phyloP scores from a whole-genome alignment of 192 early-diverging fungal genomes.

The Entrophospora sp. region DNA sequence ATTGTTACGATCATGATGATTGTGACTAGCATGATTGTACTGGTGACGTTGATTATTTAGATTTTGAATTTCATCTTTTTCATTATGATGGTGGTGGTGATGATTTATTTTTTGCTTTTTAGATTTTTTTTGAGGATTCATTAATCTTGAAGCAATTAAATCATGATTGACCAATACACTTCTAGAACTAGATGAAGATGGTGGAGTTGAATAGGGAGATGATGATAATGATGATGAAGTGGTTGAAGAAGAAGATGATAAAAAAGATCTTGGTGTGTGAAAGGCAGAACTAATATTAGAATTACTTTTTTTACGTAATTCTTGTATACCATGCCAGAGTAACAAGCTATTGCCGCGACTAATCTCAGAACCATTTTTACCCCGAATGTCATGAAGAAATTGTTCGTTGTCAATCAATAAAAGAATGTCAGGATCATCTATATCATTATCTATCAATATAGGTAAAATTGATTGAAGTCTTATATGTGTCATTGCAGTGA shows the following conservation, averaged over 20 bases:
- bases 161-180: too few species aligned
- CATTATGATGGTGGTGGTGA: background rate
- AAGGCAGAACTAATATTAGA: background rate
- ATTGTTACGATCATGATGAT: background rate
- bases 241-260: conserved; percentile 8
- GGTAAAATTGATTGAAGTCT: conserved; percentile 14
- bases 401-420: conserved; percentile 20
- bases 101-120: background rate
- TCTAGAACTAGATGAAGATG: background rate
- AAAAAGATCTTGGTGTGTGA: conserved; percentile 20
- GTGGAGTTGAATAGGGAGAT: conserved; percentile 17
- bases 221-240: conserved; percentile 4
- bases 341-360: conserved; percentile 11
- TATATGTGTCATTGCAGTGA: conserved; percentile 13
- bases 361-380: conserved; percentile 20
- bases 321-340: conserved; percentile 22
- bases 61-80: background rate
- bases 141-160: background rate
- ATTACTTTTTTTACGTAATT: background rate
- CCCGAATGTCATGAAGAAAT: conserved; percentile 12
- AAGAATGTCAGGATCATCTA: conserved; percentile 22
- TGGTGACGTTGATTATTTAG: background rate
- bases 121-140: background rate
- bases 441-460: conserved; percentile 19
- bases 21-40: background rate